Conservation (phyloP, 192 early-diverging fungal genomes). For the Mortierella antarctica region DNA sequence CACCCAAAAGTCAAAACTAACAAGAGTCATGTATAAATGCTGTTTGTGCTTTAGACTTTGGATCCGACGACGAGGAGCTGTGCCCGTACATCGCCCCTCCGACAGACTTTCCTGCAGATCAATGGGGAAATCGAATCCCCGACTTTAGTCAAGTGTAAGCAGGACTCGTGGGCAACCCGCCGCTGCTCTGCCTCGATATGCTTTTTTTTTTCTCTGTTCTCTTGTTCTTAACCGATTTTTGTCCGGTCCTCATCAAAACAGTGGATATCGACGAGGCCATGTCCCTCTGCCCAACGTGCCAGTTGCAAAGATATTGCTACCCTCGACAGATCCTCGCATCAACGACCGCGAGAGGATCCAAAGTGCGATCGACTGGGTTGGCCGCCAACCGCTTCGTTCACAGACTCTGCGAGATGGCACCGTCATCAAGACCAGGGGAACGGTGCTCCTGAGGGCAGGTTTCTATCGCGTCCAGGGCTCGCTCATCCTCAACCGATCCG, state of each 20-base stretch:
- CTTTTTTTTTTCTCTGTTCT: background rate
- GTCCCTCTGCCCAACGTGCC: constrained; percentile 30
- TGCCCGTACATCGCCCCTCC: constrained; percentile 30
- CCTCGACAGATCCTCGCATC: constrained; percentile 25
- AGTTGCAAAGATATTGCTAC: constrained; percentile 23
- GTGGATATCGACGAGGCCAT: constrained; percentile 37
- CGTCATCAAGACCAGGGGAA: constrained; percentile 16
- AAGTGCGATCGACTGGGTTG: constrained; percentile 31
- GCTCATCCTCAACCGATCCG: constrained; percentile 28
- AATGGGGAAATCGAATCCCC: constrained; percentile 28
- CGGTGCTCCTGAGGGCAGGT: constrained; percentile 32
- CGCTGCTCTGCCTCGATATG: background rate
- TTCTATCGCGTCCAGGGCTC: constrained; percentile 28
- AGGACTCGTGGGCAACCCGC: background rate
- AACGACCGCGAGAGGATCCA: constrained; percentile 45
- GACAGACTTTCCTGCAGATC: constrained; percentile 29
- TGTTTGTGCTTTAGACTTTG: no score
- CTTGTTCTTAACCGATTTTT: background rate
- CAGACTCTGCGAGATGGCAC: constrained; percentile 19
- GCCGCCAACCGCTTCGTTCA: background rate
- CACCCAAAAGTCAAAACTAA: no score
- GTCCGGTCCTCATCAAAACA: background rate
- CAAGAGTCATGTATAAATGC: no score
- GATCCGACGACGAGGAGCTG: no score
- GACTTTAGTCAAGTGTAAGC: constrained; percentile 51